These are phyloP conservation scores for Xylariaceae sp. DNA, from an alignment of 2,329 filamentous ascomycete genomes.

Conservation along the genomic window DNA sequence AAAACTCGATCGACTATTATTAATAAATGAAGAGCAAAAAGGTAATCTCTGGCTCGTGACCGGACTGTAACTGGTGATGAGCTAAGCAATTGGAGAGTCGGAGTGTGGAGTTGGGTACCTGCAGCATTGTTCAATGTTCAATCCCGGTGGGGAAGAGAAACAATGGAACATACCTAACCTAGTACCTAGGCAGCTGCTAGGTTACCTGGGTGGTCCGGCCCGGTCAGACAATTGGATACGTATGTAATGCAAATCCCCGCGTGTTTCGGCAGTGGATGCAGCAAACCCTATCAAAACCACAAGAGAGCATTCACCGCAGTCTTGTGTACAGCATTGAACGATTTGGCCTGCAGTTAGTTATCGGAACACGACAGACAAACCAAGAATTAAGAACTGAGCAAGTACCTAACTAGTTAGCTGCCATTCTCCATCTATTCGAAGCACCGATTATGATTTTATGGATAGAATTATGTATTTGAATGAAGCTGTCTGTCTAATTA, in stretches of 20 bases:
- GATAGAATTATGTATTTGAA: too few relatives aligned
- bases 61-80: neutral
- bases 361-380: too few relatives aligned
- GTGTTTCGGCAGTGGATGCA: slow-evolving; percentile 20
- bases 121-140: neutral
- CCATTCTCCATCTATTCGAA: too few relatives aligned
- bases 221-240: slow-evolving; percentile 8
- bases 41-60: neutral
- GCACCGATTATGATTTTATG: too few relatives aligned
- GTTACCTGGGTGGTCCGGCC: too few relatives aligned
- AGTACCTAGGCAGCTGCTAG: too few relatives aligned
- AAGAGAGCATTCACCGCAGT: slow-evolving; percentile 5
- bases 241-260: slow-evolving; percentile 8
- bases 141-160: neutral
- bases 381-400: too few relatives aligned
- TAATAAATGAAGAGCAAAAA: too few relatives aligned
- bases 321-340: slow-evolving; percentile 7
- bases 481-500: too few relatives aligned
- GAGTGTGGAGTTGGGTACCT: neutral
- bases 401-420: too few relatives aligned
- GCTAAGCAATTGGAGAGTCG: neutral
- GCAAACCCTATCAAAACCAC: slow-evolving; percentile 27
- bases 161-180: neutral
- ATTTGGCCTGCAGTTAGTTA: neutral
- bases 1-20: too few relatives aligned